phyloP scores from a whole-genome alignment of 202 grass and related monocot genomes.

The Thinopyrum obtusiflorum region DNA sequence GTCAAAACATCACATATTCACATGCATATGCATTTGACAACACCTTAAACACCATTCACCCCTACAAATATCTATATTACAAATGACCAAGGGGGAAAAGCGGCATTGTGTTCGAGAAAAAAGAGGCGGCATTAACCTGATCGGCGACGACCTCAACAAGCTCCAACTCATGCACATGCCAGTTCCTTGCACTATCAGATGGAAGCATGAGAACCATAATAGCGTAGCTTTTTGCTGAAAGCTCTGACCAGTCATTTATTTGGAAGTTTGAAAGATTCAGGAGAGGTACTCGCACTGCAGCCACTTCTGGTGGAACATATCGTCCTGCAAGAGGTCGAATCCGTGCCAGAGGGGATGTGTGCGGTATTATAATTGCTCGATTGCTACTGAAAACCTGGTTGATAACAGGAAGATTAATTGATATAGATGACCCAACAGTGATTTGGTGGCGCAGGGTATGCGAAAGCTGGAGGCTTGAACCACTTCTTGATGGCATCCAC shows the following conservation, averaged over 20 bases:
- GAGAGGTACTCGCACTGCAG: conserved; percentile 84
- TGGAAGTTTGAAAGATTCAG: conserved; percentile 96
- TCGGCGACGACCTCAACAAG: conserved; percentile 96
- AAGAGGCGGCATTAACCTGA: conserved; percentile 60
- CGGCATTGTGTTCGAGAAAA: not conserved
- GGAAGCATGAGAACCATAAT: conserved; percentile 99
- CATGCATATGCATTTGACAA: not conserved
- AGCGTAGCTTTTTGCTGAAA: conserved; percentile 83
- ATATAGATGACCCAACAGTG: conserved; percentile 57
- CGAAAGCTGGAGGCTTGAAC: conserved; percentile 82
- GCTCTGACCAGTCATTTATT: conserved; percentile 97
- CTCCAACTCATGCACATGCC: conserved; percentile 91
- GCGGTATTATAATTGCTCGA: conserved; percentile 84
- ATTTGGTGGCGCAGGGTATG: conserved; percentile 80
- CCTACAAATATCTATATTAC: not conserved
- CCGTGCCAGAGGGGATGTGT: conserved; percentile 80
- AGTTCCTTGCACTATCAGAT: conserved; percentile 86
- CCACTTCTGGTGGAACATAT: conserved; percentile 91
- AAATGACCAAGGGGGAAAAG: not conserved
- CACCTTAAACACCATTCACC: not conserved
- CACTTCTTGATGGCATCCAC: conserved; percentile 91
- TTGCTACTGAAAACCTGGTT: conserved; percentile 92
- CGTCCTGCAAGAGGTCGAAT: conserved; percentile 63
- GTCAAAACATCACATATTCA: not conserved
- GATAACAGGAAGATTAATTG: conserved; percentile 82